Percentiles rank a stretch among this genome's conserved stretches.
Conservation (phyloP, 129 eudicot genomes). For the sunflower (Helianthus annuus) region HanXRQr2.0-SUNRISE NC_035440.2:79873567-79874066, state of each 20-base stretch:
- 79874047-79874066: no score
- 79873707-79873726: constrained; percentile 48
- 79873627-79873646: constrained; percentile 79
- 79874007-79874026: no score
- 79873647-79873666: constrained; percentile 75
- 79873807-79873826: not conserved
- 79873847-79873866: no score
- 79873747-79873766: constrained; percentile 5
- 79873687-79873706: constrained; percentile 86
- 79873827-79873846: no score
- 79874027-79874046: no score
- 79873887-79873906: no score
- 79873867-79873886: no score
- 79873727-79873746: constrained; percentile 55
- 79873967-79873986: no score
- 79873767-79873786: constrained; percentile 37
- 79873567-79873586: constrained; percentile 91
- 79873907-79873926: no score
- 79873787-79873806: constrained; percentile 14
- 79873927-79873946: no score
- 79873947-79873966: no score
- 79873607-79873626: constrained; percentile 85
- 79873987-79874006: no score
- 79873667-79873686: constrained; percentile 76
- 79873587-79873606: constrained; percentile 67